Percentiles rank a stretch among this genome's conserved stretches.
Evolutionary conservation across 2,329 filamentous ascomycete genomes (phyloP).

Genomic region (Colletotrichum sp.): DNA sequence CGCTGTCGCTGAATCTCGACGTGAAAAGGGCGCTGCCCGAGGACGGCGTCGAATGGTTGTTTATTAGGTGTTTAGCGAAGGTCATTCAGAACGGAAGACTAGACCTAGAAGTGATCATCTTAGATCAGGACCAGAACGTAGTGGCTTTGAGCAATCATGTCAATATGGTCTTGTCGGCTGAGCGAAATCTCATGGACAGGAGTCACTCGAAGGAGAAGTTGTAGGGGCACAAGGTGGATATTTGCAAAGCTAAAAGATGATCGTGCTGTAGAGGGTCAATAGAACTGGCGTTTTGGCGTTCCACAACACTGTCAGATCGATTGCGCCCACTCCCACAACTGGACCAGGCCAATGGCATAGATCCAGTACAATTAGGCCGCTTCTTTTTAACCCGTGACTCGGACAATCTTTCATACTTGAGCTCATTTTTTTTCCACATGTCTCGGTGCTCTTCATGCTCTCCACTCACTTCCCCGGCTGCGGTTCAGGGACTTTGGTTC

Average conservation of each 20-base stretch:
- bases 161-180: constrained; percentile 20
- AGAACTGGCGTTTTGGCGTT: not conserved
- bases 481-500: not conserved
- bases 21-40: constrained; percentile 74
- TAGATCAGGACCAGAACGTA: constrained; percentile 50
- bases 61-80: constrained; percentile 69
- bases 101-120: constrained; percentile 74
- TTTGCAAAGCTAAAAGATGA: not conserved
- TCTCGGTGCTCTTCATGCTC: not conserved
- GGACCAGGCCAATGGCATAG: rapidly evolving
- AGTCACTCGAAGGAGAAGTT: not conserved
- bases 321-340: not conserved
- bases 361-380: not conserved
- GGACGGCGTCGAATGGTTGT: constrained; percentile 76
- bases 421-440: not conserved
- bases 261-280: not conserved
- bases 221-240: not conserved
- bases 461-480: not conserved
- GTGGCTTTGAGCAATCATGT: constrained; percentile 30
- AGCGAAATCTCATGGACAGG: constrained; percentile 21
- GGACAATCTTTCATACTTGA: not conserved
- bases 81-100: constrained; percentile 73
- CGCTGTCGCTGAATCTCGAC: constrained; percentile 76
- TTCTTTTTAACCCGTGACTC: not conserved
- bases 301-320: not conserved